Evolutionary conservation across 2,329 filamentous ascomycete genomes (phyloP).

Genomic region (Colletotrichum sp.): DNA sequence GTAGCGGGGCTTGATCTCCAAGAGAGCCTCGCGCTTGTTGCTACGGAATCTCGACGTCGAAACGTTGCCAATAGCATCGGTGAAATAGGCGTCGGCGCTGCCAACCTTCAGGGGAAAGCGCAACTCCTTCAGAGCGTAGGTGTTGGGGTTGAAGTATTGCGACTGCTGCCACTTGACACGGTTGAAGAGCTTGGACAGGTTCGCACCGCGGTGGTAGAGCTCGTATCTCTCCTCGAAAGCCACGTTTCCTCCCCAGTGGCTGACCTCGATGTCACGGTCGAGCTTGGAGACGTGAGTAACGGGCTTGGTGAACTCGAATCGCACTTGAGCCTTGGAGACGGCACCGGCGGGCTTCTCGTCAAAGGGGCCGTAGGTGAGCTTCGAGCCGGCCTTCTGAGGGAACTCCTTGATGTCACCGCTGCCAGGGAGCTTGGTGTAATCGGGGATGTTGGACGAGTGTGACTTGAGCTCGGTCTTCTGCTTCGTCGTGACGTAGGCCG

Average conservation of each 20-base stretch:
- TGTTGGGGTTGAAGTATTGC: constrained; percentile 78
- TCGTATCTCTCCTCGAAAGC: constrained; percentile 95
- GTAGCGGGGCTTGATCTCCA: constrained; percentile 93
- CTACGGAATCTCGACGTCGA: constrained; percentile 89
- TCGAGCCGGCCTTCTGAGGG: constrained; percentile 83
- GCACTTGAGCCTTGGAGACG: constrained; percentile 73
- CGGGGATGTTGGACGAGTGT: constrained; percentile 76
- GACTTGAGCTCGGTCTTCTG: constrained; percentile 98
- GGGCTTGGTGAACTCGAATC: constrained; percentile 96
- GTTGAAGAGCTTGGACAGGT: constrained; percentile 74
- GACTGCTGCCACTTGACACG: constrained; percentile 77
- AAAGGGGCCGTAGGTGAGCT: constrained; percentile 91
- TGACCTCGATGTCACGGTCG: constrained; percentile 92
- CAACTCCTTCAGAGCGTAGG: constrained; percentile 80
- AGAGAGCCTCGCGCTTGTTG: constrained; percentile 76
- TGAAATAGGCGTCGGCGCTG: constrained; percentile 89
- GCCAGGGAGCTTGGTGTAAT: constrained; percentile 78
- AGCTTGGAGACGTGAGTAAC: constrained; percentile 79
- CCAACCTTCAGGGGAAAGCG: constrained; percentile 80
- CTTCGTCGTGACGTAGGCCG: constrained; percentile 84
- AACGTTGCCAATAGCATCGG: constrained; percentile 95
- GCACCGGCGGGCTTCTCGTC: constrained; percentile 81
- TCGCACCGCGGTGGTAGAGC: constrained; percentile 84
- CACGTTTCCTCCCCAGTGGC: constrained; percentile 97
- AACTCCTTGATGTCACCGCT: constrained; percentile 60